A percentile compares a stretch with the other conserved stretches of the same genome.
Conservation (phyloP, 768 basidiomycete genomes). For the Mycena amicta region DNA sequence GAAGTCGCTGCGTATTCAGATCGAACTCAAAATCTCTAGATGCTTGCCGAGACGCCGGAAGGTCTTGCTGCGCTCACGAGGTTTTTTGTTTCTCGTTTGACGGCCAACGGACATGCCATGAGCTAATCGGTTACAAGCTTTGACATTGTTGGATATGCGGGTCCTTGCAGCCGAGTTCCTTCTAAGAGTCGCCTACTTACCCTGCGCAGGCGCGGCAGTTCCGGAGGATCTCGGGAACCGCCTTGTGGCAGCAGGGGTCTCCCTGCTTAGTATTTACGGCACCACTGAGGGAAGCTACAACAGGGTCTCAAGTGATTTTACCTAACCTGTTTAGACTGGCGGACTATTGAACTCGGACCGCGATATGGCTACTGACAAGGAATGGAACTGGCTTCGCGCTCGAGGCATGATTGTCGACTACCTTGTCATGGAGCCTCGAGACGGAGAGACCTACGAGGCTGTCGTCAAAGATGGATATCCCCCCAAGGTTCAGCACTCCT, state of each 20-base stretch:
- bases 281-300: slow-evolving; percentile 38
- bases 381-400: slow-evolving; percentile 55
- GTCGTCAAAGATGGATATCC: slow-evolving; percentile 55
- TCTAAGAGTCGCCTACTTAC: no score
- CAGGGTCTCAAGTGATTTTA: not conserved
- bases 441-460: slow-evolving; percentile 46
- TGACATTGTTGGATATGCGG: slow-evolving; percentile 52
- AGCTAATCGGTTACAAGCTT: slow-evolving; percentile 47
- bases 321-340: slow-evolving; percentile 32
- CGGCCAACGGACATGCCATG: no score
- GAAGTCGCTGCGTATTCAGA: no score
- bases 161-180: no score
- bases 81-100: no score
- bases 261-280: slow-evolving; percentile 51
- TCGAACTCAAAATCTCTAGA: no score
- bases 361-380: slow-evolving; percentile 51
- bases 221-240: slow-evolving; percentile 57
- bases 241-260: slow-evolving; percentile 50
- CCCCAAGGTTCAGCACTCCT: slow-evolving; percentile 38
- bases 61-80: slow-evolving; percentile 43
- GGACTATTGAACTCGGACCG: slow-evolving; percentile 50
- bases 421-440: slow-evolving; percentile 46
- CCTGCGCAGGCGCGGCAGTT: slow-evolving; percentile 54
- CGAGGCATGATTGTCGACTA: slow-evolving; percentile 34
- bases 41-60: slow-evolving; percentile 50